Conservation (phyloP, 768 basidiomycete genomes). For the Trametes elegans region DNA sequence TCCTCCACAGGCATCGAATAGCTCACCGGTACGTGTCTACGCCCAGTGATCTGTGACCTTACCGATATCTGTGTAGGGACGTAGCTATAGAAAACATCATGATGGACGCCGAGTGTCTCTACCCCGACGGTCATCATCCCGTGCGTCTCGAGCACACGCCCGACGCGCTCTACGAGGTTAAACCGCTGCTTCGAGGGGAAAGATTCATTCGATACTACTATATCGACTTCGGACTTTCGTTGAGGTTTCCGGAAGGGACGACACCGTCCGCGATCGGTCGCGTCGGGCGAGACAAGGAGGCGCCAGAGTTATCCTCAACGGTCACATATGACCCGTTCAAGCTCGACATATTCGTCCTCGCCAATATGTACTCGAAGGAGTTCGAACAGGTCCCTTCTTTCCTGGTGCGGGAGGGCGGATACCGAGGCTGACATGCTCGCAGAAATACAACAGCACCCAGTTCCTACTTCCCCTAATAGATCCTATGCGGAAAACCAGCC, state of each 20-base stretch:
- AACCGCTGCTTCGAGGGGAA: constrained; percentile 32
- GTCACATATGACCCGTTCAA: constrained; percentile 26
- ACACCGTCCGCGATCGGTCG: constrained; percentile 5
- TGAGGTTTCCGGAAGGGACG: constrained; percentile 18
- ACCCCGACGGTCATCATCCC: constrained; percentile 21
- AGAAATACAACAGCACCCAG: constrained; percentile 16
- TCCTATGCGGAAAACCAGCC: constrained; percentile 15
- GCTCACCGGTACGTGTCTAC: constrained; percentile 18
- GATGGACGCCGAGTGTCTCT: constrained; percentile 22
- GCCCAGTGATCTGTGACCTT: not conserved
- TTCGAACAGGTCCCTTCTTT: constrained; percentile 11
- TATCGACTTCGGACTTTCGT: constrained; percentile 22
- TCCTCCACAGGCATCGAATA: constrained; percentile 14
- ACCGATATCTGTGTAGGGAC: constrained; percentile 2
- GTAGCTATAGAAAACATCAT: constrained; percentile 19
- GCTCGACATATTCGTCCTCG: constrained; percentile 26
- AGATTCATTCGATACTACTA: constrained; percentile 32
- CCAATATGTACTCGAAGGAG: constrained; percentile 22
- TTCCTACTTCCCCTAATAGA: constrained; percentile 17
- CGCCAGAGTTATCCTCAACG: constrained; percentile 20
- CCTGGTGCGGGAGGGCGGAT: not conserved
- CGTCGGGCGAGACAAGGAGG: constrained; percentile 17
- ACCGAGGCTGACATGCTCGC: not conserved
- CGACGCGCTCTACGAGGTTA: constrained; percentile 32
- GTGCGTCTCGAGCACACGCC: constrained; percentile 29